A percentile compares a stretch with the other conserved stretches of the same genome.
Conservation (phyloP, 106 monocot genomes). For the Dendrobium officinale region DNA sequence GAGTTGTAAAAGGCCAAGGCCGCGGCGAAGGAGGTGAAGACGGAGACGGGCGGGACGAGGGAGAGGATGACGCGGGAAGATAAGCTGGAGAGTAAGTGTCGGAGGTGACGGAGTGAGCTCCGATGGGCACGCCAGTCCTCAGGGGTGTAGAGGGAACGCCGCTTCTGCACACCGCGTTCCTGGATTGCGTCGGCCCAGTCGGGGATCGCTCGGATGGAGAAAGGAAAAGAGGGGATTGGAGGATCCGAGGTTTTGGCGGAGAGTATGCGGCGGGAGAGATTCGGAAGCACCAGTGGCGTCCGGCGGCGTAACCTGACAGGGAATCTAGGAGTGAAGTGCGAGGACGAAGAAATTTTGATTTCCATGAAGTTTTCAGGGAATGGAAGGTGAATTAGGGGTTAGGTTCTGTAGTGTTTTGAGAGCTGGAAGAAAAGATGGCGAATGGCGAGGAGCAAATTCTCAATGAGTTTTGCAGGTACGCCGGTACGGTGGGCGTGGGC, state of each 20-base stretch:
- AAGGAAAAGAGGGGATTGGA: not conserved
- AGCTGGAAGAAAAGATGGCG: not conserved
- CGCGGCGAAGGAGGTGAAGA: conserved; percentile 50
- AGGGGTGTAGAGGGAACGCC: conserved; percentile 55
- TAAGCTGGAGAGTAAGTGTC: conserved; percentile 66
- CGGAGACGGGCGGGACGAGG: conserved; percentile 60
- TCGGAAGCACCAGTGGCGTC: not conserved
- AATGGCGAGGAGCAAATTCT: too few relatives aligned
- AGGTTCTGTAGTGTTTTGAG: not conserved
- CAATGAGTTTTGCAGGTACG: too few relatives aligned
- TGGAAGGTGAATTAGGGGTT: not conserved
- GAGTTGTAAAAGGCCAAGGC: conserved; percentile 56
- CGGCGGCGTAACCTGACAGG: not conserved
- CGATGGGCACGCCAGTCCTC: conserved; percentile 71
- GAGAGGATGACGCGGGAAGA: conserved; percentile 92
- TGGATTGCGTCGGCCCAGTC: conserved; percentile 76
- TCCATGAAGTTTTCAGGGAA: not conserved
- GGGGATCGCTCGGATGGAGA: conserved; percentile 24
- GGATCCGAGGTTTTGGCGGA: conserved; percentile 5
- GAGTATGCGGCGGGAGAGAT: not conserved
- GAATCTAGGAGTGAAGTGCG: not conserved
- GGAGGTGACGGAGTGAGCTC: conserved; percentile 86
- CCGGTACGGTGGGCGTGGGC: too few relatives aligned
- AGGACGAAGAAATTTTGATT: not conserved
- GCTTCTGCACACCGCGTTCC: conserved; percentile 55